phyloP scores from a whole-genome alignment of 2,329 filamentous ascomycete species.

The Aspergillus puulaauensis region DNA sequence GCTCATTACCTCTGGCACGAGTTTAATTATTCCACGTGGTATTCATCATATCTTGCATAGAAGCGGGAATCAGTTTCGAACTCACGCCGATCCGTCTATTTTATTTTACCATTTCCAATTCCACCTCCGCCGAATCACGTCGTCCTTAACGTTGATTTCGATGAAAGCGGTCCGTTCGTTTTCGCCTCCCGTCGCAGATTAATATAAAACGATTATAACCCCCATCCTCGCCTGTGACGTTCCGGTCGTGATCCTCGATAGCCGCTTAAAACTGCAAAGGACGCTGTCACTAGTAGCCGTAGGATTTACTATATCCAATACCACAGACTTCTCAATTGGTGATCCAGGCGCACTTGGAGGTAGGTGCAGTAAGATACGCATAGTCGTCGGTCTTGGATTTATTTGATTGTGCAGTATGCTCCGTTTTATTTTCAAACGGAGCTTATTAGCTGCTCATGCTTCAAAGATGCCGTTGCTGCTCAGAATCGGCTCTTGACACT shows the following conservation, averaged over 20 bases:
- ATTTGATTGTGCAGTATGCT: not conserved
- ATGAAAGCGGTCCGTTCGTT: conserved; percentile 25
- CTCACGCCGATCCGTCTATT: conserved; percentile 26
- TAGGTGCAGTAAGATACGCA: not conserved
- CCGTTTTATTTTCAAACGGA: not conserved
- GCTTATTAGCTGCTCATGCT: not conserved
- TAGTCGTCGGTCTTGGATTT: not conserved
- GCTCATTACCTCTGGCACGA: conserved; percentile 4
- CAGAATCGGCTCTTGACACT: no score
- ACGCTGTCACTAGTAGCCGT: conserved; percentile 10
- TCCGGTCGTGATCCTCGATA: conserved; percentile 10
- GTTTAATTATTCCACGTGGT: conserved; percentile 19
- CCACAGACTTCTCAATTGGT: not conserved
- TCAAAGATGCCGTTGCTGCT: no score
- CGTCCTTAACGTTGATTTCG: conserved; percentile 23
- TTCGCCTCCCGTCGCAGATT: conserved; percentile 23
- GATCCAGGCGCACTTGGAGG: not conserved
- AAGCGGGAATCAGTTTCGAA: conserved; percentile 27
- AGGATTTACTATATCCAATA: not conserved
- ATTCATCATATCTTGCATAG: conserved; percentile 31
- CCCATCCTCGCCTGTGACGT: conserved; percentile 17
- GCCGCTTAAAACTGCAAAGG: not conserved
- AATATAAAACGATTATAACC: conserved; percentile 24
- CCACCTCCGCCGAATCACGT: conserved; percentile 19
- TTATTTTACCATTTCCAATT: conserved; percentile 14